Percentiles rank a stretch among this genome's conserved stretches.
These are phyloP conservation scores for Oligophagozyma castellii DNA, from an alignment of 1,139 yeast species.

Conservation along the genomic window DNA sequence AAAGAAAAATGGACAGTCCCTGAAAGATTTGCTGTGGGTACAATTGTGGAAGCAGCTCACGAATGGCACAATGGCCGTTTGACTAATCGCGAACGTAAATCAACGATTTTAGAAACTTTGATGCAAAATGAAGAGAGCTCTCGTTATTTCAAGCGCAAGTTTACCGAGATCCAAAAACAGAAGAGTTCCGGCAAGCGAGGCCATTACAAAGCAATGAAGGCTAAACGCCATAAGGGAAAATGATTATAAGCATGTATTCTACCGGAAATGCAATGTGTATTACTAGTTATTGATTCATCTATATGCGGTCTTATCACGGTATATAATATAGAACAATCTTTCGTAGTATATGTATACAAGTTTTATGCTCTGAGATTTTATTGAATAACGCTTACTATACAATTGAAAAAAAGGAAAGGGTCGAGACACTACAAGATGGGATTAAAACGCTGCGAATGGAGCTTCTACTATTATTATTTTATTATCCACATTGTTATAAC, in stretches of 20 bases:
- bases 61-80: constrained; percentile 68
- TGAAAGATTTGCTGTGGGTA: constrained; percentile 77
- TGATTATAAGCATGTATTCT: too few relatives aligned
- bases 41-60: constrained; percentile 68
- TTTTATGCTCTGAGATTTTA: too few relatives aligned
- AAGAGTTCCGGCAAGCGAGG: constrained; percentile 68
- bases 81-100: constrained; percentile 58
- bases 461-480: constrained; percentile 38
- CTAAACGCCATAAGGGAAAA: constrained; percentile 27
- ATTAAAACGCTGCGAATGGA: constrained; percentile 10
- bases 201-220: constrained; percentile 51
- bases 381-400: too few relatives aligned
- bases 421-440: too few relatives aligned
- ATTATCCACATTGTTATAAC: constrained; percentile 64
- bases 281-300: too few relatives aligned
- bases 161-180: constrained; percentile 58
- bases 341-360: too few relatives aligned
- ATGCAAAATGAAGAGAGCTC: constrained; percentile 58
- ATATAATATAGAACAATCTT: too few relatives aligned
- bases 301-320: too few relatives aligned
- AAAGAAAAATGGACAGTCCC: constrained; percentile 75
- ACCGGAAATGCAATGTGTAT: too few relatives aligned
- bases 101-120: constrained; percentile 69
- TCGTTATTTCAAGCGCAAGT: constrained; percentile 75
- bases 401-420: too few relatives aligned